Evolutionary conservation across 495 filamentous ascomycete species (phyloP), one percentile per base, ranked within the genome.

Genomic region (Neurospora pannonica): DNA sequence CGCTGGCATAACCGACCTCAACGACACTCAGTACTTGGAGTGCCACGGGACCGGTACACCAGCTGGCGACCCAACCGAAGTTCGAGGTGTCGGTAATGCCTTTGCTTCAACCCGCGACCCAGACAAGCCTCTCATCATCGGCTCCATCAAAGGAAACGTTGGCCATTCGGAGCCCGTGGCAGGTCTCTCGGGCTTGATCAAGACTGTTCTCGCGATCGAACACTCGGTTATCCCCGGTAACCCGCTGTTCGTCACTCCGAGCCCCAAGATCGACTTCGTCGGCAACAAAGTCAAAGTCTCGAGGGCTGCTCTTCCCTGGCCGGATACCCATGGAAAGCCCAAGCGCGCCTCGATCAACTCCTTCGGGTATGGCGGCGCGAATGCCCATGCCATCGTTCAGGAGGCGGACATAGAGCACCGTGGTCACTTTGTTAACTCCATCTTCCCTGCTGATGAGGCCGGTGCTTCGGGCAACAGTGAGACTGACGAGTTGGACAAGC

Each of bases 281-380:
- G 71, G 24, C 0, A 60, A 46, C 37, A 72, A 67, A 4, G 21
- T 80, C 15, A 17, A 6, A 4, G 70, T 70, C 3, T 43, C 73
- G 2, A 21, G 74, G 1, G 19, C 37, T 1, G 5, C 71, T 1
- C 48, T 74, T 0, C 54, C 54, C 0, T 78, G 79, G 78, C 76
- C 78, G 10, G 24, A 60, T 1, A 34, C 24, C 4, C 31, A 40
- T 10, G 24, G 31, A 0, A 36, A 28, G 15, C 31, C 42, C 13
- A 71, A 48, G 8, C 81, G 88, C 38, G 83, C 82, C 0, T 86
- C 84, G 36, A 79, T 90, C 21, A 90, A 88, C 72, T 86, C 81
- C 6, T 90, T 88, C 67, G 88, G 89, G 0, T 87, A 82, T 73
- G 88, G 88, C 2, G 88, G 89, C 4, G 77, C 84, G 17, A 90